A percentile compares a stretch with the other conserved stretches of the same genome.
Conservation (phyloP, 805 yeast genomes). For the Barnettozyma botsteinii region DNA sequence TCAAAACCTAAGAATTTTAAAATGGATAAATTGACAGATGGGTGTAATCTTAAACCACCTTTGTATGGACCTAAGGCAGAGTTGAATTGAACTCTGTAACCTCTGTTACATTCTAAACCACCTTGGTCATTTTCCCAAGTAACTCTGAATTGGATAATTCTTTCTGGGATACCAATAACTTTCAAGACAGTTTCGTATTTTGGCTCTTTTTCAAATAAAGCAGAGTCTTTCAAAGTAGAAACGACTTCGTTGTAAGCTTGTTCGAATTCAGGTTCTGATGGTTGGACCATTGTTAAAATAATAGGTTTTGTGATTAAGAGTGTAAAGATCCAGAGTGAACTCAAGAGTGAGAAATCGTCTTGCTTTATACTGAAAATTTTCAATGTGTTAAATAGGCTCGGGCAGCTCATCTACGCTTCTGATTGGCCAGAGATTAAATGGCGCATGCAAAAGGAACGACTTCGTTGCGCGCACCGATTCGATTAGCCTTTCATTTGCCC, state of each 20-base stretch:
- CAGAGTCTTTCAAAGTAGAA: slow-evolving; percentile 84
- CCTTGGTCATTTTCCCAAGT: slow-evolving; percentile 97
- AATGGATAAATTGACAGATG: slow-evolving; percentile 90
- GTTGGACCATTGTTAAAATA: slow-evolving; percentile 55
- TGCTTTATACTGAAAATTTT: slow-evolving; percentile 4
- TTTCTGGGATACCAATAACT: slow-evolving; percentile 91
- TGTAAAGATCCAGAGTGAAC: no score
- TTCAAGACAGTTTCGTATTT: slow-evolving; percentile 83
- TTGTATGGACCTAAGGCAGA: slow-evolving; percentile 98
- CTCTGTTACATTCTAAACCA: slow-evolving; percentile 87
- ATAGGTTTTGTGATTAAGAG: not conserved
- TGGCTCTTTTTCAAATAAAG: slow-evolving; percentile 84
- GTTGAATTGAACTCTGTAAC: slow-evolving; percentile 98
- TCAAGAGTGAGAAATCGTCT: not conserved
- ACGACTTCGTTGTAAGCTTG: slow-evolving; percentile 96
- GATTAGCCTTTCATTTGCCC: no score
- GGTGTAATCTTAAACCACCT: slow-evolving; percentile 98
- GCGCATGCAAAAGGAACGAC: not conserved
- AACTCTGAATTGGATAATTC: slow-evolving; percentile 95
- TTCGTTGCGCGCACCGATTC: not conserved
- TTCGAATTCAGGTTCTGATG: slow-evolving; percentile 96
- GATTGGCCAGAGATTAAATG: slow-evolving; percentile 20
- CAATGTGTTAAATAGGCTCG: not conserved
- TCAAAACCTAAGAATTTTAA: slow-evolving; percentile 96
- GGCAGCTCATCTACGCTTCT: slow-evolving; percentile 1